These are phyloP conservation scores for Drechslerella dactyloides DNA, from an alignment of 2,329 filamentous ascomycete genomes.

Conservation along the genomic window DNA sequence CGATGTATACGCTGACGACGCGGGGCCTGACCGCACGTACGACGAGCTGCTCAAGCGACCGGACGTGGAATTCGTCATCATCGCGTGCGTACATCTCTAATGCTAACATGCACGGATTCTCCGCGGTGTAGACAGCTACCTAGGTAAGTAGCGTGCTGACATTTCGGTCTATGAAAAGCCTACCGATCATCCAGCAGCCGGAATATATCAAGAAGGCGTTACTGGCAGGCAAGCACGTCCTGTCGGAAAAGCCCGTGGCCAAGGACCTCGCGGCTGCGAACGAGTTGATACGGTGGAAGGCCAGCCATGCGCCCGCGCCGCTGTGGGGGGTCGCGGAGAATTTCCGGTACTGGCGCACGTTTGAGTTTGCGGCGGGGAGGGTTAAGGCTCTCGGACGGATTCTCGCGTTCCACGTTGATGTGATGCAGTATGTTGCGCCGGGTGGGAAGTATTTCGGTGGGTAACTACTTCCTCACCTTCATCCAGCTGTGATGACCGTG, in stretches of 20 bases:
- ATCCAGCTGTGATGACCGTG: not conserved
- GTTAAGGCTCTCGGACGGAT: slow-evolving; percentile 64
- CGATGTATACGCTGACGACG: slow-evolving; percentile 67
- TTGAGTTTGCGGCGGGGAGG: slow-evolving; percentile 63
- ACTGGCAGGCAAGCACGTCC: slow-evolving; percentile 71
- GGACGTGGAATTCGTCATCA: slow-evolving; percentile 66
- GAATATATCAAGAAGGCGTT: slow-evolving; percentile 66
- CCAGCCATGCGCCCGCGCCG: slow-evolving; percentile 56
- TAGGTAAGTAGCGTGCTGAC: no score
- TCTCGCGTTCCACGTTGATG: slow-evolving; percentile 63
- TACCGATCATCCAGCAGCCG: slow-evolving; percentile 70
- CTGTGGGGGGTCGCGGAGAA: slow-evolving; percentile 73
- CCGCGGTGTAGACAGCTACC: no score
- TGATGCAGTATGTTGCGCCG: slow-evolving; percentile 60
- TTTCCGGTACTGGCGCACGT: slow-evolving; percentile 69
- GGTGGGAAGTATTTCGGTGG: slow-evolving; percentile 61
- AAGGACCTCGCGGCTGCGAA: slow-evolving; percentile 65
- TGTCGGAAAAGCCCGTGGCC: slow-evolving; percentile 73
- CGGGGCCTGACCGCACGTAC: slow-evolving; percentile 61
- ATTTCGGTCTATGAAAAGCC: slow-evolving; percentile 58
- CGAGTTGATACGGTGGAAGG: slow-evolving; percentile 62
- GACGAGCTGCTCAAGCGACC: slow-evolving; percentile 64
- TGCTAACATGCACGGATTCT: not conserved
- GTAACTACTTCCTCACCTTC: not conserved
- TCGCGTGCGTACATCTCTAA: slow-evolving; percentile 59